Evolutionary conservation across 169 alveolate species (phyloP).

Genomic region (Plasmodium gonderi): DNA sequence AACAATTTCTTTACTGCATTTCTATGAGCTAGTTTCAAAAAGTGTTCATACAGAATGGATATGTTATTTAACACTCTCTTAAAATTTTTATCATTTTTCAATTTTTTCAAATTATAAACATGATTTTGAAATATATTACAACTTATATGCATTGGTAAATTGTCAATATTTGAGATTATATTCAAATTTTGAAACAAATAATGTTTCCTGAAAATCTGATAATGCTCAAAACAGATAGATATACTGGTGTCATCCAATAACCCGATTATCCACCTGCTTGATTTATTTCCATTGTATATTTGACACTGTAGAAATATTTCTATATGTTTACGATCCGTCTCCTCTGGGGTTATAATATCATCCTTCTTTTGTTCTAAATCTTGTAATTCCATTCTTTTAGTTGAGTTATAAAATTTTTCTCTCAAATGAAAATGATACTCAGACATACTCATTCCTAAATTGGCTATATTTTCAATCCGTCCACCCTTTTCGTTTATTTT

Average conservation of each 20-base stretch:
- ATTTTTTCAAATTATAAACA: slow-evolving; percentile 6
- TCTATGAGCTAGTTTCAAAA: slow-evolving; percentile 59
- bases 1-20: slow-evolving; percentile 60
- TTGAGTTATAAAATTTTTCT: slow-evolving; percentile 35
- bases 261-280: slow-evolving; percentile 75
- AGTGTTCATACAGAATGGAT: slow-evolving; percentile 47
- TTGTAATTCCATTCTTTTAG: background rate
- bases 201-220: slow-evolving; percentile 58
- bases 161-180: slow-evolving; percentile 34
- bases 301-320: slow-evolving; percentile 71
- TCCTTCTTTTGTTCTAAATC: background rate
- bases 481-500: slow-evolving; percentile 59
- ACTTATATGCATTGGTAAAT: slow-evolving; percentile 67
- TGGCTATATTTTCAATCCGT: slow-evolving; percentile 22
- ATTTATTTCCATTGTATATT: slow-evolving; percentile 66
- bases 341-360: background rate
- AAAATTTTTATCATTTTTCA: slow-evolving; percentile 14
- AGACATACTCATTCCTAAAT: slow-evolving; percentile 51
- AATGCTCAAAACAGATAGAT: slow-evolving; percentile 69
- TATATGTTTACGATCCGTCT: background rate
- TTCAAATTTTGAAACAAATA: slow-evolving; percentile 56
- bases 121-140: background rate
- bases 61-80: background rate
- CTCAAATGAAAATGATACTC: slow-evolving; percentile 51
- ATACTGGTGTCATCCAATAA: slow-evolving; percentile 27